Evolutionary conservation across 2,329 filamentous ascomycete genomes (phyloP).

Genomic region (Penicillium griseofulvum): DNA sequence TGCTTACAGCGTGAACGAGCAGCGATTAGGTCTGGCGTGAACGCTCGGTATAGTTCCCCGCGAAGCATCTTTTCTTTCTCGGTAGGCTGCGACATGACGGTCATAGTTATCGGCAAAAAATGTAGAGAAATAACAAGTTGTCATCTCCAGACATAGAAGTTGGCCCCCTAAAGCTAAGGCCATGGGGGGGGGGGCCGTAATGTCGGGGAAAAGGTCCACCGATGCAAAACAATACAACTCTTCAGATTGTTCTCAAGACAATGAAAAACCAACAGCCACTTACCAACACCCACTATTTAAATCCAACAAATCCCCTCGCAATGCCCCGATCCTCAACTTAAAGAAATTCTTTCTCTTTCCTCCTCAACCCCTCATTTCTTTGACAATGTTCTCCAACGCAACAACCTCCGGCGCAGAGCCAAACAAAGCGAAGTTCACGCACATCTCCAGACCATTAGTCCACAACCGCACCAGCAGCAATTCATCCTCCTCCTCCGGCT

Average conservation of each 20-base stretch:
- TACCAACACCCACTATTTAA: neutral
- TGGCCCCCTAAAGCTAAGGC: neutral
- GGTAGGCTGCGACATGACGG: slow-evolving; percentile 14
- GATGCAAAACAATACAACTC: slow-evolving; percentile 6
- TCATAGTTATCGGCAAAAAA: no score
- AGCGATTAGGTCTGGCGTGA: slow-evolving; percentile 64
- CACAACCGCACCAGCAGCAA: slow-evolving; percentile 5
- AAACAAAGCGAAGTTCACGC: neutral
- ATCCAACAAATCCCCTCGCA: neutral
- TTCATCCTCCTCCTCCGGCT: slow-evolving; percentile 4
- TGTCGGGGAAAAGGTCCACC: neutral
- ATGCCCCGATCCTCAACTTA: neutral
- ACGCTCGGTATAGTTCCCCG: slow-evolving; percentile 72
- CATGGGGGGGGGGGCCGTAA: slow-evolving; percentile 1
- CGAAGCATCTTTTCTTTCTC: slow-evolving; percentile 54
- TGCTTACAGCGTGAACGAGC: slow-evolving; percentile 62
- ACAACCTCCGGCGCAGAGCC: slow-evolving; percentile 15
- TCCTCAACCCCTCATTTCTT: neutral
- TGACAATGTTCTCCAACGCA: slow-evolving; percentile 3
- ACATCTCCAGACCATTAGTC: neutral
- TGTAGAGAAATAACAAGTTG: neutral
- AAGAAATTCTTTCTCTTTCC: neutral
- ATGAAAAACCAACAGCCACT: slow-evolving; percentile 3
- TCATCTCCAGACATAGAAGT: neutral
- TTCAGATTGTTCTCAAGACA: slow-evolving; percentile 19